phyloP scores from a whole-genome alignment of 108 stramenopile genomes.

The Cylindrotheca closterium region DNA sequence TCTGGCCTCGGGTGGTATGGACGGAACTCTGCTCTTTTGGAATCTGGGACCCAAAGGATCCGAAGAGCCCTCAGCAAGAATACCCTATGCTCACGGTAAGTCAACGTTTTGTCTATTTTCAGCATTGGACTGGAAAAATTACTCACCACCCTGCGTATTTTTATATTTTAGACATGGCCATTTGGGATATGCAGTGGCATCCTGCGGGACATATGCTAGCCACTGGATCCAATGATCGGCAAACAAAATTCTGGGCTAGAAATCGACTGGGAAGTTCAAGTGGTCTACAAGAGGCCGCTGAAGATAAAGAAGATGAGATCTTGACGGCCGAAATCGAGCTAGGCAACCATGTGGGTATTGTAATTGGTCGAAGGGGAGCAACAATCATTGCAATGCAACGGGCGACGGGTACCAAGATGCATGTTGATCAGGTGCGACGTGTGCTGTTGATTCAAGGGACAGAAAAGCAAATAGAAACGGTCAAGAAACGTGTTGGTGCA shows the following conservation, averaged over 20 bases:
- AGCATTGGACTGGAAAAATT: background rate
- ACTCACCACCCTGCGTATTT: background rate
- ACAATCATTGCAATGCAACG: constrained; percentile 91
- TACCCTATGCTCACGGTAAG: constrained; percentile 81
- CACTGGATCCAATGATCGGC: constrained; percentile 89
- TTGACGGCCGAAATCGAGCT: constrained; percentile 83
- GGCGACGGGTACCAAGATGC: constrained; percentile 88
- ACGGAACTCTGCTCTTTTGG: constrained; percentile 94
- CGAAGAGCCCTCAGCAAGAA: constrained; percentile 74
- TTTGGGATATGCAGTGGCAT: constrained; percentile 97
- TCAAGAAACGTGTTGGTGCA: constrained; percentile 80
- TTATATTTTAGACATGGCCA: constrained; percentile 74
- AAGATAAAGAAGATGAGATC: constrained; percentile 57
- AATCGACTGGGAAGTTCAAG: constrained; percentile 82
- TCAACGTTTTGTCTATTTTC: too few species aligned
- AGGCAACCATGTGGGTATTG: constrained; percentile 90
- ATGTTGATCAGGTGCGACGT: constrained; percentile 84
- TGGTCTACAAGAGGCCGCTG: constrained; percentile 64
- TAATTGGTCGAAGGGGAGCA: constrained; percentile 84
- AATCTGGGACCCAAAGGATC: constrained; percentile 87
- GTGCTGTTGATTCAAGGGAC: constrained; percentile 87
- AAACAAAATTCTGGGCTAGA: constrained; percentile 93
- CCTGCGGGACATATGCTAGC: constrained; percentile 93
- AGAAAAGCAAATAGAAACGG: constrained; percentile 77
- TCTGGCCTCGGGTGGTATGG: constrained; percentile 93